Conservation (phyloP, 495 filamentous ascomycete genomes). For the Trichocladium uniseriatum region DNA sequence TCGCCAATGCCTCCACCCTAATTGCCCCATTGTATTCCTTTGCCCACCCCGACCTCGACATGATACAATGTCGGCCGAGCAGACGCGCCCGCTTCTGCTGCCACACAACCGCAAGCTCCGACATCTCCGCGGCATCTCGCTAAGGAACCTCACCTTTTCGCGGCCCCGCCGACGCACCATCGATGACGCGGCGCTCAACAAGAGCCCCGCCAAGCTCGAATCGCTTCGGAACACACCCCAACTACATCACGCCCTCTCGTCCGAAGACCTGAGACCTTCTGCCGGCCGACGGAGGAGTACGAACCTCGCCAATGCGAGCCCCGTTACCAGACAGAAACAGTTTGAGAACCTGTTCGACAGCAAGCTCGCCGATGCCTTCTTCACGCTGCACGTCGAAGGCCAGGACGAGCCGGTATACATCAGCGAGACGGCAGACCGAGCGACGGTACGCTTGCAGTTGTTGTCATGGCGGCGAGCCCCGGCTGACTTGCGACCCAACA, state of each 20-base stretch:
- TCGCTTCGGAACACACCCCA: conserved; percentile 44
- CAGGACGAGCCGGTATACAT: conserved; percentile 72
- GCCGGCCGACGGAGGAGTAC: conserved; percentile 57
- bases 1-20: background rate
- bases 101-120: conserved; percentile 79
- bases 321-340: conserved; percentile 60
- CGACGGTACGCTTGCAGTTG: conserved; percentile 45
- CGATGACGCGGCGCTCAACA: conserved; percentile 77
- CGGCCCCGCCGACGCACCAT: conserved; percentile 61
- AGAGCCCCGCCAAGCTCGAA: conserved; percentile 59
- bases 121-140: conserved; percentile 75
- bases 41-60: conserved; percentile 4
- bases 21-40: background rate
- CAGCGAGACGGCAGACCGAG: conserved; percentile 69
- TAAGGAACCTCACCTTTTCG: conserved; percentile 71
- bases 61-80: conserved; percentile 32
- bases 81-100: conserved; percentile 37
- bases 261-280: conserved; percentile 49
- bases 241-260: conserved; percentile 63
- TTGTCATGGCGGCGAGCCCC: background rate
- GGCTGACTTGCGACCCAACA: conserved; percentile 14
- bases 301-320: conserved; percentile 58
- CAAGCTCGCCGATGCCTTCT: conserved; percentile 81
- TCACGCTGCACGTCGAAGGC: conserved; percentile 65
- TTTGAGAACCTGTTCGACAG: conserved; percentile 62